Percentiles rank a stretch among this genome's conserved stretches.
Conservation (phyloP, 164 flowering plant species). For the Sextonia rubra region DNA sequence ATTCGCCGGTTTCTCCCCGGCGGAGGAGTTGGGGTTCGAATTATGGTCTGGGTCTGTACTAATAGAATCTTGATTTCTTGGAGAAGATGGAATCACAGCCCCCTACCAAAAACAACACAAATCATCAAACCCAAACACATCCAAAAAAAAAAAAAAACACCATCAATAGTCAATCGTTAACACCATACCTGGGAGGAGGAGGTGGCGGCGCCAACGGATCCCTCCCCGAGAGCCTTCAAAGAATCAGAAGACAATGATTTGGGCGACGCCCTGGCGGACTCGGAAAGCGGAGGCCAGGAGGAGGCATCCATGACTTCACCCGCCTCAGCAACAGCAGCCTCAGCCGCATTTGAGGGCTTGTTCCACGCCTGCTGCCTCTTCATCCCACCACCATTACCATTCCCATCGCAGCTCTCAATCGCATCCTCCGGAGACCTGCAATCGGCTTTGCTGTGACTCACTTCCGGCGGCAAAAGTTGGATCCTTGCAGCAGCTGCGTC, state of each 20-base stretch:
- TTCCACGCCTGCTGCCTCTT: conserved; percentile 66
- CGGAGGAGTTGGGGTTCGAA: conserved; percentile 28
- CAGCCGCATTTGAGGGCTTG: conserved; percentile 43
- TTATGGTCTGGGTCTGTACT: conserved; percentile 38
- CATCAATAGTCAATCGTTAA: neutral
- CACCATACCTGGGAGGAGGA: conserved; percentile 22
- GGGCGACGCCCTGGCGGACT: conserved; percentile 44
- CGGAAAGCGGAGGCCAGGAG: conserved; percentile 69
- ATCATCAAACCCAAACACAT: conserved; percentile 1
- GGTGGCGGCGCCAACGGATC: conserved; percentile 25
- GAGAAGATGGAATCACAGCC: conserved; percentile 25
- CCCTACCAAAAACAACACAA: conserved; percentile 29
- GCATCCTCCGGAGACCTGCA: neutral
- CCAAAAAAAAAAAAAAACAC: neutral
- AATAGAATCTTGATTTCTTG: conserved; percentile 25
- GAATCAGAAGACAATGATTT: conserved; percentile 37
- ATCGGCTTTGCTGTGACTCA: neutral
- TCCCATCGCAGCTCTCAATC: conserved; percentile 19
- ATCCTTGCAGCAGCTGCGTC: neutral
- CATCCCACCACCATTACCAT: conserved; percentile 26
- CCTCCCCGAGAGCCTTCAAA: conserved; percentile 37
- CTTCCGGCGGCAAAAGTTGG: neutral
- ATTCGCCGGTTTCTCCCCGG: conserved; percentile 41
- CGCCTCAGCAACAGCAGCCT: conserved; percentile 32
- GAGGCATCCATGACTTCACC: conserved; percentile 34